Evolutionary conservation across 129 eudicot genomes (phyloP).

Genomic region (Flaveria sonorensis): DNA sequence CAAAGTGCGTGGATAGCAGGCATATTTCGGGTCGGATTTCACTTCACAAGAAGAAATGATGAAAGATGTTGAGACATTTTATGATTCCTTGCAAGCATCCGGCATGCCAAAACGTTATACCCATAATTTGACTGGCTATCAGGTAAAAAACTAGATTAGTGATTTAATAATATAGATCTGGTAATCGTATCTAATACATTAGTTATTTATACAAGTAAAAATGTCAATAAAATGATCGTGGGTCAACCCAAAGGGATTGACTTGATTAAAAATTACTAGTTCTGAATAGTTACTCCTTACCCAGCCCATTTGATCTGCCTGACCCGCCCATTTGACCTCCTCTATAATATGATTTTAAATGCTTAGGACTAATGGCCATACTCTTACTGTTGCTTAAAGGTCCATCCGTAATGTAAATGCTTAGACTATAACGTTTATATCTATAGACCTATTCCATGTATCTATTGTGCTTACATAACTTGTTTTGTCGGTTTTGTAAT

Average conservation of each 20-base stretch:
- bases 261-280: not conserved
- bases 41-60: constrained; percentile 62
- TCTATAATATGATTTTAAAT: not conserved
- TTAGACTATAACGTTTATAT: too few species aligned
- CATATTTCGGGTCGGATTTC: constrained; percentile 63
- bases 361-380: too few species aligned
- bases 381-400: too few species aligned
- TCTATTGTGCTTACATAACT: too few species aligned
- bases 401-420: too few species aligned
- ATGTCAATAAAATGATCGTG: not conserved
- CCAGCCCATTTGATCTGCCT: not conserved
- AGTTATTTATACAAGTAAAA: not conserved
- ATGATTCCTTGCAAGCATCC: constrained; percentile 57
- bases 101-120: constrained; percentile 80
- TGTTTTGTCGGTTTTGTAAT: too few species aligned
- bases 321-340: not conserved
- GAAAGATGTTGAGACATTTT: constrained; percentile 70
- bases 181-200: not conserved
- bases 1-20: constrained; percentile 94
- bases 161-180: not conserved
- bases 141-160: constrained; percentile 40
- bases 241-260: not conserved
- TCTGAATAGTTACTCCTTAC: not conserved
- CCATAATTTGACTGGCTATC: constrained; percentile 59
- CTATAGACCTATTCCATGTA: too few species aligned